Base-by-base conservation (phyloP, 2,329 filamentous ascomycete genomes). In the Aspergillus quadrilineatus region DNA sequence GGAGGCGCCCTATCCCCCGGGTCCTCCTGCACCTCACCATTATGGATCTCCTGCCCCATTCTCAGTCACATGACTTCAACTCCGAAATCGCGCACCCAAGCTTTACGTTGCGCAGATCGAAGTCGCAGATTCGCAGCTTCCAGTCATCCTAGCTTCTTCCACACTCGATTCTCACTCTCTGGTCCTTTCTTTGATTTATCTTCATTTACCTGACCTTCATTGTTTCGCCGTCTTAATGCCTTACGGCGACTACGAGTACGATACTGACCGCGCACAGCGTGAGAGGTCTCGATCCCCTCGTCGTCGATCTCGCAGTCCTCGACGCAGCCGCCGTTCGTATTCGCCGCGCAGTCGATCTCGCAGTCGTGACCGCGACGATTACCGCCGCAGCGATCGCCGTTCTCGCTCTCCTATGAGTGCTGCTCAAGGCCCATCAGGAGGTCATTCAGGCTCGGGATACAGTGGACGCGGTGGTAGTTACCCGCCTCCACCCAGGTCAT, bases 391-490 rank as follows among this genome's bases (percentile, higher is more conserved):
- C 70, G 87, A 85, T 73, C 84, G 89, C 82, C 82, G 89, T 75
- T 92, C 88, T 75, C 89, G 90, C 74, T 94, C 89, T 76, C 92
- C 91, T 79, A 92, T 95, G 87, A 89, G 87, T 80, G 87, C 80
- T 74, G 76, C 77, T 69, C 78, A 87, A 77, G 87, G 85, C 73
- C 81, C 86, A 72, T 79, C 85, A 73, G 89, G 87, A 82, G 89
- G 87, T 80, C 83, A 85, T 72, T 82, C 87, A 77, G 85, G 84
- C 73, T 80, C 80, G 67, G 75, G 74, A 65, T 80, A 79, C 75
- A 75, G 75, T 70, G 77, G 78, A 60, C 89, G 85, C 77, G 81
- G 80, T 75, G 81, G 80, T 75, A 85, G 83, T 74, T 84, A 83
- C 69, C 83, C 85, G 68, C 85, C 88, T 50, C 67, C 76, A 43